Base-by-base conservation (phyloP, 1,284 basidiomycete species). In the Meira miltonrushii region DNA sequence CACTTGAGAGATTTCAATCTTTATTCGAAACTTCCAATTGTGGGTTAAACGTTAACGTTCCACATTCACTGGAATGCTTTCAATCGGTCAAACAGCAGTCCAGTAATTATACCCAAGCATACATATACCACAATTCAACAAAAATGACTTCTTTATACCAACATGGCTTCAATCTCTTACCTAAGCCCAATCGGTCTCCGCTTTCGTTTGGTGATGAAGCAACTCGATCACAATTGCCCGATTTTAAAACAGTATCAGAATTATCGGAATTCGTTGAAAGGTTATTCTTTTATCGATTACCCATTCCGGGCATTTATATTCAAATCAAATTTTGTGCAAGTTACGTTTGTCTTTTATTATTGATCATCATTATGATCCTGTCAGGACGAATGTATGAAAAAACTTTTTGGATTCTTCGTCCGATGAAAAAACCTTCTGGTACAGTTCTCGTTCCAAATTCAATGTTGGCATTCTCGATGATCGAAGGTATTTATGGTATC, bases 11-110 rank as follows among this genome's bases (percentile, higher is more conserved):
- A n/a, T n/a, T n/a, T n/a, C n/a, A 81, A 1, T 92, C 94, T 78
- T 98, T 93, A 72, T 92, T 95, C 41, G 19, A 15, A 15, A 15
- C 3, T 43, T 43, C 41, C 41, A n/a, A 3, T 43, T 43, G 15
- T 43, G 15, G n/a, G 15, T 21, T 43, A 10, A 15, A 6, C 41
- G n/a, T n/a, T n/a, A n/a, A n/a, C n/a, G n/a, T n/a, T n/a, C n/a
- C n/a, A n/a, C n/a, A n/a, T 43, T 43, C 10, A n/a, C 6, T 43
- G 15, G n/a, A 43, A n/a, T 21, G n/a, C 41, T 4, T 43, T 21
- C 41, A 43, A 5, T 21, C 41, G 41, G 41, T n/a, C n/a, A 43
- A 21, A n/a, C 41, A n/a, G 11, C n/a, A 11, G 6, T 5, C 19
- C 3, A 21, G 15, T 21, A 43, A 43, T 4, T n/a, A 43, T n/a